A percentile compares a stretch with the other conserved stretches of the same genome.
Evolutionary conservation across 169 alveolate species (phyloP).

Genomic region (Pseudocohnilembus persalinus): DNA sequence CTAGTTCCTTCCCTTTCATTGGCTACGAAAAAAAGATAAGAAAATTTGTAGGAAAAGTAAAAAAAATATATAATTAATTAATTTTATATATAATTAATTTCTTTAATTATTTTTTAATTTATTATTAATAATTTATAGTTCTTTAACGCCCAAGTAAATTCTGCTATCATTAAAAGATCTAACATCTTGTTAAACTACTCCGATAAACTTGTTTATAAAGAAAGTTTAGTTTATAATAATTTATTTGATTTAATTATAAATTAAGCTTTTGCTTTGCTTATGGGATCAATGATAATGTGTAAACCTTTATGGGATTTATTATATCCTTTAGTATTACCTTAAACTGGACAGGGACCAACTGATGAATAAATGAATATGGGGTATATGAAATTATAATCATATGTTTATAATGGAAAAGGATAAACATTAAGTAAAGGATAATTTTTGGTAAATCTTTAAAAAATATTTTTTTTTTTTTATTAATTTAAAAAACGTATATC

Average conservation of each 20-base stretch:
- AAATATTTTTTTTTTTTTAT: too few relatives aligned
- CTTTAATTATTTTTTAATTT: too few relatives aligned
- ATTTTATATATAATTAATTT: too few relatives aligned
- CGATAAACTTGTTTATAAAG: not conserved
- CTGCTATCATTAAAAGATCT: not conserved
- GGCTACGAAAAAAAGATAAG: not conserved
- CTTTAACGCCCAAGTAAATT: not conserved
- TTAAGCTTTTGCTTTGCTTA: not conserved
- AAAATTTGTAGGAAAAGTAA: not conserved
- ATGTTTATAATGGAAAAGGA: not conserved
- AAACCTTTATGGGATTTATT: not conserved
- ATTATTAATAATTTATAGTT: too few relatives aligned
- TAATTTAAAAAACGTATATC: too few relatives aligned
- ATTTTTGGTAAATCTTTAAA: not conserved
- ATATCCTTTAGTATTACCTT: not conserved
- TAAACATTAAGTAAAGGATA: not conserved
- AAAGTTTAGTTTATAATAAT: not conserved
- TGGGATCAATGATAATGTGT: not conserved
- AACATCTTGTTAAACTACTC: not conserved
- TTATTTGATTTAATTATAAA: not conserved
- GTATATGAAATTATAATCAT: not conserved
- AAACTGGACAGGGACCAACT: not conserved
- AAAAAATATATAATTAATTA: too few relatives aligned
- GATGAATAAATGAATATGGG: not conserved
- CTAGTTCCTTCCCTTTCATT: not conserved